Conservation (phyloP, 1,284 basidiomycete genomes). For the Microbotryomycetes sp. region DNA sequence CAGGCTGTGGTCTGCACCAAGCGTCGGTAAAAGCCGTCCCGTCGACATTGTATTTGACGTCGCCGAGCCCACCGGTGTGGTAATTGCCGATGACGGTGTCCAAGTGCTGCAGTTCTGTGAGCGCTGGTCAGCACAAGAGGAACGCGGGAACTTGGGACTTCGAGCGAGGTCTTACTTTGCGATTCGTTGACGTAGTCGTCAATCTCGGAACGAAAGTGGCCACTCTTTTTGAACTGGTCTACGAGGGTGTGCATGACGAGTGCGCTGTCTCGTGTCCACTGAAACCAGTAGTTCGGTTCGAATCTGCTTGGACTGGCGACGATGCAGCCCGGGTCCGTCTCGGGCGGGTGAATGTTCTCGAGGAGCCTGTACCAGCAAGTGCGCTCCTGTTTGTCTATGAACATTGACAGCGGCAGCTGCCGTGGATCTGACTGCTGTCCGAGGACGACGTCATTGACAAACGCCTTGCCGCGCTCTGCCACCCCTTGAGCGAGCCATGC, state of each 20-base stretch:
- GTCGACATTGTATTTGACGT: slow-evolving; percentile 49
- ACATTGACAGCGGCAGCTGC: slow-evolving; percentile 9
- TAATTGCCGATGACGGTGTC: slow-evolving; percentile 45
- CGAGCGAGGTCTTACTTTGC: slow-evolving; percentile 15
- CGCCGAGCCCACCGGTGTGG: slow-evolving; percentile 46
- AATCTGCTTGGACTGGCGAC: slow-evolving; percentile 43
- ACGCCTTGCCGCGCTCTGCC: not conserved
- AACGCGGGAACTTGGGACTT: no score
- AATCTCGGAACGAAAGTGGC: slow-evolving; percentile 11
- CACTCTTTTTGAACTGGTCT: slow-evolving; percentile 16
- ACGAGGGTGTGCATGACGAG: slow-evolving; percentile 38
- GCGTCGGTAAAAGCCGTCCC: slow-evolving; percentile 34
- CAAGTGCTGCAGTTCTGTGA: slow-evolving; percentile 41
- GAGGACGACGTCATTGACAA: not conserved
- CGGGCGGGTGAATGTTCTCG: slow-evolving; percentile 30
- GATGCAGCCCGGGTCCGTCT: slow-evolving; percentile 35
- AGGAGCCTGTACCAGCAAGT: slow-evolving; percentile 16
- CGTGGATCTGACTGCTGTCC: not conserved
- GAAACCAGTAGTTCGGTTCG: slow-evolving; percentile 47
- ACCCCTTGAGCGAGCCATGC: not conserved
- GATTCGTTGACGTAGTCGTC: slow-evolving; percentile 29
- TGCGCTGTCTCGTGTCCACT: slow-evolving; percentile 47
- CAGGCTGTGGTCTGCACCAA: slow-evolving; percentile 34
- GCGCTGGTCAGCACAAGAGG: slow-evolving; percentile 39
- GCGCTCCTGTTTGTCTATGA: slow-evolving; percentile 14